Conservation (phyloP, 371 early-diverging fungal genomes). For the Mortierella sp. region DNA sequence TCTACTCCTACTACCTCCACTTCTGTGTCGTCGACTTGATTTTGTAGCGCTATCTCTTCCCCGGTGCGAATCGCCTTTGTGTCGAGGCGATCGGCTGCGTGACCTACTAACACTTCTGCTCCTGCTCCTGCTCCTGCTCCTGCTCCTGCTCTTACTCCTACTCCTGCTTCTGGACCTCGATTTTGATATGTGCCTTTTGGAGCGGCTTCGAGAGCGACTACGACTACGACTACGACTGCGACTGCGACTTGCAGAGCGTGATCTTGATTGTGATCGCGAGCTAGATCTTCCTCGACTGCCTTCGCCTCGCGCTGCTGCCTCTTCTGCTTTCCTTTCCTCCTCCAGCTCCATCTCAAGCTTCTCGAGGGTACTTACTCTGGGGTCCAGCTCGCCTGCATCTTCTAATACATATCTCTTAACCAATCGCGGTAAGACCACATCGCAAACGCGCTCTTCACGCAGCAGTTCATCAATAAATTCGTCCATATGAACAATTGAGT, state of each 20-base stretch:
- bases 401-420: slow-evolving; percentile 85
- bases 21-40: not conserved
- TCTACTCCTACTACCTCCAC: not conserved
- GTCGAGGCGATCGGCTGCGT: slow-evolving; percentile 2
- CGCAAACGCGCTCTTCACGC: slow-evolving; percentile 85
- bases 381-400: slow-evolving; percentile 88
- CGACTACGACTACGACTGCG: slow-evolving; percentile 10
- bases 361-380: slow-evolving; percentile 85
- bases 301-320: slow-evolving; percentile 25
- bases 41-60: not conserved
- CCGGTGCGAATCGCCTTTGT: not conserved
- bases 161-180: slow-evolving; percentile 19
- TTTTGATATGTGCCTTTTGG: slow-evolving; percentile 6
- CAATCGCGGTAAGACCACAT: slow-evolving; percentile 89
- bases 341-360: slow-evolving; percentile 83
- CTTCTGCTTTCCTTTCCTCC: slow-evolving; percentile 45
- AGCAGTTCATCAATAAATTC: slow-evolving; percentile 92
- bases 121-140: slow-evolving; percentile 13
- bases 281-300: slow-evolving; percentile 19
- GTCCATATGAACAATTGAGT: slow-evolving; percentile 85
- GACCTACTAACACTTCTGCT: slow-evolving; percentile 12
- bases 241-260: slow-evolving; percentile 13
- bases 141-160: slow-evolving; percentile 17
- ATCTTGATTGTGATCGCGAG: slow-evolving; percentile 32
- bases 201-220: slow-evolving; percentile 11